Evolutionary conservation across 495 filamentous ascomycete species (phyloP).

Genomic region (Polyplosphaeria fusca): DNA sequence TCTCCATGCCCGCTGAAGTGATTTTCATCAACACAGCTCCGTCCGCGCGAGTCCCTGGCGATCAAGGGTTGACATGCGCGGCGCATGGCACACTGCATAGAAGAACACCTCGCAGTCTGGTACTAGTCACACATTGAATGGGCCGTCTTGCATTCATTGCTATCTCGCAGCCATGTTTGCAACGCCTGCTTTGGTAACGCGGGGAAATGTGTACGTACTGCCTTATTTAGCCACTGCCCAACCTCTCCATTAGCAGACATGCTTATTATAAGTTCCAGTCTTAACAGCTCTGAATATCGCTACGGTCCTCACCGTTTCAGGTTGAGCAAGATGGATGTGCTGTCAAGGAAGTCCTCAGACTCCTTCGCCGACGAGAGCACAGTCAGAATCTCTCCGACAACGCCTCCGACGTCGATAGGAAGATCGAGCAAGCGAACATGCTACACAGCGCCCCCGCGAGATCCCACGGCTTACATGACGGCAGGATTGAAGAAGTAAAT

Average conservation of each 20-base stretch:
- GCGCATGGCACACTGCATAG: background rate
- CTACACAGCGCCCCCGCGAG: background rate
- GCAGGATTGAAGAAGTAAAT: conserved; percentile 13
- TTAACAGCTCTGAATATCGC: conserved; percentile 7
- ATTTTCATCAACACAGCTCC: conserved; percentile 7
- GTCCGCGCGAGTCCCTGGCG: background rate
- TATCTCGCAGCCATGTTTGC: conserved; percentile 9
- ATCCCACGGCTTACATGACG: conserved; percentile 4
- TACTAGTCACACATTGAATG: background rate
- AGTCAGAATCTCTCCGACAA: background rate
- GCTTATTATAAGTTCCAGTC: conserved; percentile 15
- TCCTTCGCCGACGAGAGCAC: conserved; percentile 6
- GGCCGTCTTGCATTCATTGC: background rate
- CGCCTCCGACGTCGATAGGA: background rate
- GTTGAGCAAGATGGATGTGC: conserved; percentile 16
- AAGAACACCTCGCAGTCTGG: background rate
- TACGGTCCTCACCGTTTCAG: conserved; percentile 19
- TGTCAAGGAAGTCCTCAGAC: conserved; percentile 10
- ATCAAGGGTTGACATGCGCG: conserved; percentile 1
- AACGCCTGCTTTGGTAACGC: background rate
- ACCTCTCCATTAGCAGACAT: conserved; percentile 1
- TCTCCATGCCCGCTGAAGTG: conserved; percentile 6
- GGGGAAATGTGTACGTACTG: conserved; percentile 4
- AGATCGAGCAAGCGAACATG: conserved; percentile 1
- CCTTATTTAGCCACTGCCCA: conserved; percentile 20